Evolutionary conservation across 83 land plant genomes (phyloP).

Genomic region (Picea abies): DNA sequence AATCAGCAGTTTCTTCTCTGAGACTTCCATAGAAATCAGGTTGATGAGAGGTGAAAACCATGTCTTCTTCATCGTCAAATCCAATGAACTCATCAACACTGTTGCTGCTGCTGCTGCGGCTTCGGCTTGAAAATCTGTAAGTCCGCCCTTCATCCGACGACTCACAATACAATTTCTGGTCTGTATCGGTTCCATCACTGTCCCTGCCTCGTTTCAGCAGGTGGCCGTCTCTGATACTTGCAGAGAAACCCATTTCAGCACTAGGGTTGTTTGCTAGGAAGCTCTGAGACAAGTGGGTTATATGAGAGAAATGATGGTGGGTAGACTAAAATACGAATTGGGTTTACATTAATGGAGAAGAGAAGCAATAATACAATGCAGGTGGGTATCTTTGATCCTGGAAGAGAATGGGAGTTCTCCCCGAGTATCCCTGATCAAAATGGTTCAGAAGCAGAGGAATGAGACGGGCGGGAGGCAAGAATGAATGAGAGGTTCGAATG

Average conservation of each 20-base stretch:
- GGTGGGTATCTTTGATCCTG: neutral
- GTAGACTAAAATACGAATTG: neutral
- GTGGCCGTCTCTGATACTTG: neutral
- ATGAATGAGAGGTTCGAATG: too few relatives aligned
- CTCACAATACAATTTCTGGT: neutral
- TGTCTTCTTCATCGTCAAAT: neutral
- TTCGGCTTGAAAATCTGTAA: neutral
- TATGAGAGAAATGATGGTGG: neutral
- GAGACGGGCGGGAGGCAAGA: too few relatives aligned
- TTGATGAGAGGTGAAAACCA: slow-evolving; percentile 2
- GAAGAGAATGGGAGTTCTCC: too few relatives aligned
- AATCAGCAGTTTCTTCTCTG: too few relatives aligned
- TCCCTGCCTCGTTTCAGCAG: slow-evolving; percentile 5
- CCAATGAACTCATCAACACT: neutral
- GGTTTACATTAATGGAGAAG: neutral
- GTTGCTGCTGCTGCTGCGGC: neutral
- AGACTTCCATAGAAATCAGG: neutral
- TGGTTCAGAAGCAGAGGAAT: too few relatives aligned
- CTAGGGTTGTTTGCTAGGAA: too few relatives aligned
- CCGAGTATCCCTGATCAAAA: too few relatives aligned
- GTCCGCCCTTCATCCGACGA: neutral
- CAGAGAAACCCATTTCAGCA: neutral
- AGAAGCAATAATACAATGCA: too few relatives aligned
- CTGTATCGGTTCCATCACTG: neutral
- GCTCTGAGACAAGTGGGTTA: too few relatives aligned